Evolutionary conservation across 805 yeast species (phyloP), one percentile per base, ranked within the genome.

Genomic region (Pichia paraexigua): DNA sequence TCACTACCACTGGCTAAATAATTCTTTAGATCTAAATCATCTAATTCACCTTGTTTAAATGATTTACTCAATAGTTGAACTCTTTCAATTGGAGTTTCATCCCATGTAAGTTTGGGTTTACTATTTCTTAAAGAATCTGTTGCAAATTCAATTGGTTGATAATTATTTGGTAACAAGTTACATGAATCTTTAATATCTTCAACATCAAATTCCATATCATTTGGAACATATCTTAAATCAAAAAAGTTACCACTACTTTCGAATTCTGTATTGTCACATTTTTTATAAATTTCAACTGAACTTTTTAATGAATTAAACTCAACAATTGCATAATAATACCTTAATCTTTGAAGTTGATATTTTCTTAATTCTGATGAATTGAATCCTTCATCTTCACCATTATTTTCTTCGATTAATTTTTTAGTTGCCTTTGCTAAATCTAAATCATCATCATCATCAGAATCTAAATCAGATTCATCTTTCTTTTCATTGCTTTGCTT

Each of bases 121-220:
- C 98, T 91, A 64, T 90, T 96, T 65, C 94, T 97, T 53, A 94
- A 74, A 0, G 99, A 99, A 69, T 88, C 97, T 4, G 99, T 94
- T 30, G 87, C 87, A 67, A 94, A 94, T 22, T 70, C 65, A 49
- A 74, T 74, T 20, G 99, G 99, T 58, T 80, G 83, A 68, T 94
- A 94, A 46, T 78, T 79, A 2, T 81, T 69, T 8, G 98, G 96
- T 10, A 90, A 71, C 55, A 79, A 78, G 22, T 71, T 69, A 69
- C 97, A 88, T 32, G 66, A 63, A 60, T 94, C 98, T 58, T 80
- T 77, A 42, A 95, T 83, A 52, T 79, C 80, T 2, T 12, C 8
- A 50, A 81, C 87, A 13, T 83, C 90, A 66, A 94, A 94, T 2
- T 79, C 83, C 89, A 90, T 89, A 25, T 82, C 97, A 46, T 88